phyloP scores from a whole-genome alignment of 768 basidiomycete genomes.

The Clitopilus passeckerianus region DNA sequence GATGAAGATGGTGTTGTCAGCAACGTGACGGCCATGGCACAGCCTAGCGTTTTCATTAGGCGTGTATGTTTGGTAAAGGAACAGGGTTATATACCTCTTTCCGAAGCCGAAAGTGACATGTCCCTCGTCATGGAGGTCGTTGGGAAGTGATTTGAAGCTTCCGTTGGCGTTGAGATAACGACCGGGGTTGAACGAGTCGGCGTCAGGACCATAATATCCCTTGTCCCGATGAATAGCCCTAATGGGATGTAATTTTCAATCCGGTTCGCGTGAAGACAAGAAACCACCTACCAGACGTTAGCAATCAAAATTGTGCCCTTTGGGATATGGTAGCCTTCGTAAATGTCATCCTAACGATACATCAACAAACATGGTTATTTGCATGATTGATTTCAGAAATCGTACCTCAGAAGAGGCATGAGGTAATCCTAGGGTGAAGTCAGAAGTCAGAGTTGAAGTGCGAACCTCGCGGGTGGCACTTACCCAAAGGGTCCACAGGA shows the following conservation, averaged over 20 bases:
- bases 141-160: not conserved
- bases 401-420: not conserved
- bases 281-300: conserved; percentile 13
- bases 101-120: conserved; percentile 4
- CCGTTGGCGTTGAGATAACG: conserved; percentile 6
- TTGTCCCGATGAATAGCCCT: conserved; percentile 19
- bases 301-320: conserved; percentile 12
- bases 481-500: conserved; percentile 14
- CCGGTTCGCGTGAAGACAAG: conserved; percentile 2
- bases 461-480: not conserved
- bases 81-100: not conserved
- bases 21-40: conserved; percentile 1
- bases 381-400: not conserved
- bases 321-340: conserved; percentile 15
- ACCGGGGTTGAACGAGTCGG: conserved; percentile 14
- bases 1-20: conserved; percentile 4
- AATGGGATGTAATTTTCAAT: not conserved
- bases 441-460: not conserved
- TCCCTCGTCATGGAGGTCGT: not conserved
- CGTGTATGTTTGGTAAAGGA: not conserved
- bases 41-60: not conserved
- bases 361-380: not conserved
- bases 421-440: not conserved
- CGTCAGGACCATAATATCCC: conserved; percentile 16
- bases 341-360: conserved; percentile 10